Evolutionary conservation across 2,329 filamentous ascomycete species (phyloP).

Genomic region (Penicillium glabrum): DNA sequence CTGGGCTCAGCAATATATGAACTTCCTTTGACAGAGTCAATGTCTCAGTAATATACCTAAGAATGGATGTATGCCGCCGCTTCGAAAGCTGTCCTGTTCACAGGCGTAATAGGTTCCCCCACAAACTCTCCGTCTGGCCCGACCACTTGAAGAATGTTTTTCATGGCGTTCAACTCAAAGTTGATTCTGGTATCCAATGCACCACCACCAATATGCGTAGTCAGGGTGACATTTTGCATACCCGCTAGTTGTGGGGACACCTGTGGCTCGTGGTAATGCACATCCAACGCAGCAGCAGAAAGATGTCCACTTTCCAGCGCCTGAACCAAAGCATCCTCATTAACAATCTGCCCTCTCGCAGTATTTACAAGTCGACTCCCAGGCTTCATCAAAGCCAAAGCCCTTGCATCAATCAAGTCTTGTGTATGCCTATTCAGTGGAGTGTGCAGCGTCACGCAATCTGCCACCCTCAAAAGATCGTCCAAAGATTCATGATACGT

Average conservation of each 20-base stretch:
- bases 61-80: neutral
- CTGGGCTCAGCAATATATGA: neutral
- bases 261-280: constrained; percentile 55
- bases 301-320: constrained; percentile 51
- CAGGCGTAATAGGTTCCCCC: constrained; percentile 11
- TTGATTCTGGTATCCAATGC: constrained; percentile 49
- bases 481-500: constrained; percentile 42
- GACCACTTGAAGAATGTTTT: constrained; percentile 39
- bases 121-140: constrained; percentile 9
- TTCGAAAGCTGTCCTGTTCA: constrained; percentile 12
- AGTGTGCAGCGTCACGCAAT: constrained; percentile 43
- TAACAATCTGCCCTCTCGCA: constrained; percentile 52
- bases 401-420: constrained; percentile 41
- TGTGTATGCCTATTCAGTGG: constrained; percentile 39
- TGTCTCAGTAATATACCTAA: neutral
- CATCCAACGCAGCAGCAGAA: constrained; percentile 52
- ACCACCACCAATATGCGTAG: constrained; percentile 49
- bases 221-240: constrained; percentile 46
- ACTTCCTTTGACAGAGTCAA: neutral
- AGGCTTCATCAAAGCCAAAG: constrained; percentile 48
- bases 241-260: constrained; percentile 45
- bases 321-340: constrained; percentile 51
- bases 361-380: constrained; percentile 55
- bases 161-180: constrained; percentile 46
- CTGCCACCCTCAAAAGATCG: constrained; percentile 40